phyloP scores from a whole-genome alignment of 164 flowering plant genomes.

The Paratinospora sagittata region DNA sequence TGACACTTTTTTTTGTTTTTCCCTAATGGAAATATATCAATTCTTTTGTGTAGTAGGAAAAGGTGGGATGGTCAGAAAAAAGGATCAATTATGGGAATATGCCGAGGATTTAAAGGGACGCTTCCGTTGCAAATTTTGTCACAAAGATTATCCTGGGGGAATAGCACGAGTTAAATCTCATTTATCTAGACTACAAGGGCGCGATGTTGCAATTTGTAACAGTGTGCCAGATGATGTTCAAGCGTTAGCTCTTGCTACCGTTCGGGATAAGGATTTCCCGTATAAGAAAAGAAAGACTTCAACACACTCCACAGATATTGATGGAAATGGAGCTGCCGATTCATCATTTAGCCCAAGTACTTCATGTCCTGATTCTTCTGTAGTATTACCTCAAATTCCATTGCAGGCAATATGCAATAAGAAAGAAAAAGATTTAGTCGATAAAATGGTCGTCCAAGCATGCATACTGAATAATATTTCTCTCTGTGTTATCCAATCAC shows the following conservation, averaged over 20 bases:
- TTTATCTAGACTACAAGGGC: constrained; percentile 19
- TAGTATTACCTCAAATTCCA: constrained; percentile 1
- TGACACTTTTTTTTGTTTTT: too few species aligned
- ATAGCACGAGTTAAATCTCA: constrained; percentile 24
- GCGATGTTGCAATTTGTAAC: constrained; percentile 22
- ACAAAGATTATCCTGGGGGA: constrained; percentile 23
- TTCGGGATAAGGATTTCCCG: constrained; percentile 12
- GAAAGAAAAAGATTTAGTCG: constrained; percentile 13
- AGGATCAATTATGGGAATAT: constrained; percentile 24
- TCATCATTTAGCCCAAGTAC: background rate
- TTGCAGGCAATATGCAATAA: background rate
- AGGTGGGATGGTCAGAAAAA: constrained; percentile 17
- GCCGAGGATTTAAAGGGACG: constrained; percentile 22
- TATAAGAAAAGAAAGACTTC: constrained; percentile 14
- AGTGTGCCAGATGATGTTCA: constrained; percentile 24
- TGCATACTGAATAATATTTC: constrained; percentile 17
- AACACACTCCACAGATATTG: background rate
- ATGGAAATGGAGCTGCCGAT: constrained; percentile 8
- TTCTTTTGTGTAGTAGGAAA: background rate
- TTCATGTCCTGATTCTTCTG: constrained; percentile 10
- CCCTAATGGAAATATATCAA: too few species aligned
- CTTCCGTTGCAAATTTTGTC: constrained; percentile 20
- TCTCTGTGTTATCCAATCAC: constrained; percentile 11
- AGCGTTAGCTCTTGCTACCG: constrained; percentile 10
- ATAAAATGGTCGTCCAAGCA: constrained; percentile 15